Conservation (phyloP, 2,329 filamentous ascomycete species). For the Paraphaeosphaeria minitans region DNA sequence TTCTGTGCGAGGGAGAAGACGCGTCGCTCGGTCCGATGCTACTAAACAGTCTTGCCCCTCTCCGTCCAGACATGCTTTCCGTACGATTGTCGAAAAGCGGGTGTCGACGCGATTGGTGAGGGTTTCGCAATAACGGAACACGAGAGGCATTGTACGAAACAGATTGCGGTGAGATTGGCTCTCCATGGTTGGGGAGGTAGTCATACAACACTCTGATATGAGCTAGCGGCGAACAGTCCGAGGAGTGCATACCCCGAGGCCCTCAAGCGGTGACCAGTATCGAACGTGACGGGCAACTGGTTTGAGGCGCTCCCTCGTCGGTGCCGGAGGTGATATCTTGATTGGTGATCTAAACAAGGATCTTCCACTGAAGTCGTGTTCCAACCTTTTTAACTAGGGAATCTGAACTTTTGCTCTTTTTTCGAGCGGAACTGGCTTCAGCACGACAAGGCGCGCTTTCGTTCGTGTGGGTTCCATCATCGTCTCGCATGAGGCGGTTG, state of each 20-base stretch:
- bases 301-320: slow-evolving; percentile 8
- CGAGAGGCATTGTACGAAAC: slow-evolving; percentile 21
- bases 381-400: not conserved
- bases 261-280: slow-evolving; percentile 4
- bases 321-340: not conserved
- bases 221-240: slow-evolving; percentile 8
- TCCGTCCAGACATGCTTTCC: not conserved
- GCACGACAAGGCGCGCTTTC: not conserved
- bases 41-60: not conserved
- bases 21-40: not conserved
- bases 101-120: slow-evolving; percentile 25
- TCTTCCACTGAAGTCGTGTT: not conserved
- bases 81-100: slow-evolving; percentile 2
- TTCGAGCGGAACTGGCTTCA: not conserved
- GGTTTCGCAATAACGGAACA: slow-evolving; percentile 24
- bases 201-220: slow-evolving; percentile 7
- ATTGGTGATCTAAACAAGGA: not conserved
- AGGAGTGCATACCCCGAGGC: not conserved
- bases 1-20: not conserved
- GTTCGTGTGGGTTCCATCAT: not conserved
- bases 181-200: not conserved
- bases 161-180: slow-evolving; percentile 17
- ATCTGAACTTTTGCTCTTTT: not conserved
- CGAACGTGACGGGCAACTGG: slow-evolving; percentile 5
- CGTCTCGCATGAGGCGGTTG: not conserved